A percentile compares a stretch with the other conserved stretches of the same genome.
Evolutionary conservation across 192 early-diverging fungal genomes (phyloP).

Genomic region (Coemansia sp.): DNA sequence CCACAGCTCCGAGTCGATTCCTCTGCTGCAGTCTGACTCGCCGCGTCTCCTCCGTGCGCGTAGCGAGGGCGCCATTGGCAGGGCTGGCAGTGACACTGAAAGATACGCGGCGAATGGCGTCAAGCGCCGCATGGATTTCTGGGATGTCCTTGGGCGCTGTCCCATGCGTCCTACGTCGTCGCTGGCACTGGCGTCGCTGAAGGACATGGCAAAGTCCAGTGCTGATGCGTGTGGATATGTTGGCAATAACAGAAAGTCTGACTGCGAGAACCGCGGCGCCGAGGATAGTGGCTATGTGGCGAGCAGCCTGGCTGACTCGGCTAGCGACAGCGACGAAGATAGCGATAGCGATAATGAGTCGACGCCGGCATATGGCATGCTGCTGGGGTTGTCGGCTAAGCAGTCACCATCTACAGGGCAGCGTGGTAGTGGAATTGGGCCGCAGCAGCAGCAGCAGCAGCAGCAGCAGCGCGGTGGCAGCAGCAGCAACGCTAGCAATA

Average conservation of each 20-base stretch:
- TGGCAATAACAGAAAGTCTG: background rate
- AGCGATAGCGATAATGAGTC: background rate
- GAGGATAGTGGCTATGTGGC: conserved; percentile 1
- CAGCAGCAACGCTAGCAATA: background rate
- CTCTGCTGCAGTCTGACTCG: background rate
- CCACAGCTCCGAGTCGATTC: conserved; percentile 5
- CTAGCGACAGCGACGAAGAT: conserved; percentile 18
- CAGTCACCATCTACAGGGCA: background rate
- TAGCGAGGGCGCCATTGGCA: conserved; percentile 8
- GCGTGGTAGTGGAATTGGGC: background rate
- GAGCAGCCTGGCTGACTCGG: conserved; percentile 4
- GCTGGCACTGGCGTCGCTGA: conserved; percentile 39
- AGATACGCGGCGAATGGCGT: background rate
- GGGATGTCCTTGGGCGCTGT: conserved; percentile 46
- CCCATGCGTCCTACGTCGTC: conserved; percentile 53
- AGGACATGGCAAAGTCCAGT: conserved; percentile 30
- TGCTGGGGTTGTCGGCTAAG: conserved; percentile 8
- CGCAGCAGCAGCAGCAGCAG: background rate
- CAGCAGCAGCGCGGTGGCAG: background rate
- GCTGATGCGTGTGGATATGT: background rate
- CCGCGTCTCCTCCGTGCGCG: conserved; percentile 1
- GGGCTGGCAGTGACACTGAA: background rate
- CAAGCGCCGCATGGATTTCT: conserved; percentile 22
- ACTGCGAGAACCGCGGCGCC: background rate
- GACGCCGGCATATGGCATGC: background rate